Evolutionary conservation across 2,329 filamentous ascomycete genomes (phyloP), one percentile per base, ranked within the genome.

Genomic region (Beauveria australis): DNA sequence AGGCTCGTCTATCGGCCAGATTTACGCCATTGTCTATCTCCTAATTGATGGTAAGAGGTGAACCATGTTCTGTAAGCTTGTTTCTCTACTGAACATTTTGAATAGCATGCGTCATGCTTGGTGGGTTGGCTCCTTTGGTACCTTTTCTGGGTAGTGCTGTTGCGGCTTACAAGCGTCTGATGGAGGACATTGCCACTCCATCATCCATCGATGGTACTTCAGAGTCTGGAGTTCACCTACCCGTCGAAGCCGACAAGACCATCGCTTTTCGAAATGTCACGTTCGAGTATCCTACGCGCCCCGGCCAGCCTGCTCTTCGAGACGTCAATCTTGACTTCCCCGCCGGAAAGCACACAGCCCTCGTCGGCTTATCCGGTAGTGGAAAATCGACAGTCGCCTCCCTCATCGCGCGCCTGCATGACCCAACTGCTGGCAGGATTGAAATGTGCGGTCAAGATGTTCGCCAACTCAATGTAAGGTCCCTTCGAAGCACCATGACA

Each of bases 81-180:
- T 37, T 6, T 1, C 33, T 43, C 2, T 43, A 19, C 41, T 43
- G 5, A 37, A 37, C 12, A 37, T 14, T n/a, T n/a, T 71, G 19
- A 56, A 47, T 63, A 71, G 71, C 81, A n/a, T 81, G 81, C 3
- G 79, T 85, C 47, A 79, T 85, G 28, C 74, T 85, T n/a, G 81
- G 82, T 37, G 78, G 79, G 59, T 80, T 85, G 60, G 82, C 81
- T 1, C 83, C 83, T 0, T 79, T 84, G 59, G 72, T 86, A 14
- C 81, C 83, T 40, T 78, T 81, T 12, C 80, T 85, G 59, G 79
- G 79, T 9, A 73, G 78, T 48, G 82, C 82, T 2, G 78, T 80
- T 1, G 74, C 80, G 10, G 69, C 83, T 0, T 87, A 78, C 65
- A 70, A 78, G 58, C 81, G 83, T 46, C 70, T 87, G 19, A 74